Conservation (phyloP, 1,284 basidiomycete genomes). For the Leccinum griseonigrum region DNA sequence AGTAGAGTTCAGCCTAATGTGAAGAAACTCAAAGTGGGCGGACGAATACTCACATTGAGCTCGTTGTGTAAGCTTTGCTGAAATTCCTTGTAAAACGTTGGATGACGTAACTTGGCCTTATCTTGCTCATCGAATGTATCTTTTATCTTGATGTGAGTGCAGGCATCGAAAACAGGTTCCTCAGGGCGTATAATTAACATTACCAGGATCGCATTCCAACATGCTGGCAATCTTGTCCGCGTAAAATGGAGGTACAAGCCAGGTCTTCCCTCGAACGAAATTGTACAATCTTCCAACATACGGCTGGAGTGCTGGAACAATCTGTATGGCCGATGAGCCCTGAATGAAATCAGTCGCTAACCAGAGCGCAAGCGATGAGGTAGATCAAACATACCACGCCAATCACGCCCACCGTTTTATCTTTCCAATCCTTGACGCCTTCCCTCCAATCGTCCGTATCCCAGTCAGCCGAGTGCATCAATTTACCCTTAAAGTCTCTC, state of each 20-base stretch:
- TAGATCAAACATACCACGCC: conserved; percentile 44
- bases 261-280: conserved; percentile 61
- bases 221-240: conserved; percentile 39
- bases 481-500: conserved; percentile 46
- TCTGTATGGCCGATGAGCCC: conserved; percentile 65
- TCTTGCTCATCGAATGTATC: conserved; percentile 55
- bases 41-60: conserved; percentile 42
- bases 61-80: conserved; percentile 49
- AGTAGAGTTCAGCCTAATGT: background rate
- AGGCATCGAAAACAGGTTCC: background rate
- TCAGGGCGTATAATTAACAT: conserved; percentile 42
- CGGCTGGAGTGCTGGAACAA: conserved; percentile 57
- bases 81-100: conserved; percentile 49
- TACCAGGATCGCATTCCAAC: conserved; percentile 34
- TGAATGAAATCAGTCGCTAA: conserved; percentile 18
- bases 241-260: conserved; percentile 54
- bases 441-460: conserved; percentile 46
- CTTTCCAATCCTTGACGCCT: conserved; percentile 46
- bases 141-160: conserved; percentile 18
- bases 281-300: conserved; percentile 50
- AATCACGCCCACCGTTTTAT: conserved; percentile 59
- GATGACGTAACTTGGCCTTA: conserved; percentile 44
- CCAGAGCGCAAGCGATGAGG: background rate
- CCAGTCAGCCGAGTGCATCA: conserved; percentile 60
- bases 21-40: background rate